A percentile compares a stretch with the other conserved stretches of the same genome.
These are phyloP conservation scores for Bocquillonia castaneifolia DNA, from an alignment of 441 rosid genomes.

Conservation along the genomic window DNA sequence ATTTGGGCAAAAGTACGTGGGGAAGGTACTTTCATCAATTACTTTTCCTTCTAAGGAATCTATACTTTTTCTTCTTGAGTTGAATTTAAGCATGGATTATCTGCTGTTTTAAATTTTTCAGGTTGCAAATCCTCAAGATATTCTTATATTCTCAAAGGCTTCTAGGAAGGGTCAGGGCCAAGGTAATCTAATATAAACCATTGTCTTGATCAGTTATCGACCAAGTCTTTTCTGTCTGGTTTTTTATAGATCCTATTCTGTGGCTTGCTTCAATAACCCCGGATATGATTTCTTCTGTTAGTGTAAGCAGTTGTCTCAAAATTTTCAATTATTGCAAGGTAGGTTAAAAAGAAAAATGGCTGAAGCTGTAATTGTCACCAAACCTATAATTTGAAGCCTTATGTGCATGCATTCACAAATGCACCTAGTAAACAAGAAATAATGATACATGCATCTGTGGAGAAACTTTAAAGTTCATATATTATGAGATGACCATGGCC, in stretches of 20 bases:
- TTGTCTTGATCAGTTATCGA: constrained; percentile 5
- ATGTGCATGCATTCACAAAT: neutral
- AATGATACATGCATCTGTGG: neutral
- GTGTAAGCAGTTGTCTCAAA: neutral
- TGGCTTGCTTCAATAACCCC: neutral
- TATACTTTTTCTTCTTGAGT: constrained; percentile 16
- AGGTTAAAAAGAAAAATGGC: neutral
- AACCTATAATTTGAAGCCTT: neutral
- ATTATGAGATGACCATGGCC: neutral
- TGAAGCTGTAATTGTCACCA: neutral
- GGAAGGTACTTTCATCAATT: constrained; percentile 59
- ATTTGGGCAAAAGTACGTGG: constrained; percentile 97
- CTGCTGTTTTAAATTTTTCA: constrained; percentile 24
- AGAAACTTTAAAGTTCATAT: neutral
- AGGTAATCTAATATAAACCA: constrained; percentile 40
- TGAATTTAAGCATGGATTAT: constrained; percentile 18
- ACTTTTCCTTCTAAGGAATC: constrained; percentile 10
- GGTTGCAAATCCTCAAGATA: constrained; percentile 99
- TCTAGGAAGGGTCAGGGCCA: constrained; percentile 56
- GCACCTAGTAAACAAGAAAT: neutral
- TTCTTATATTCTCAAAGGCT: constrained; percentile 90
- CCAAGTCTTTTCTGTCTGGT: constrained; percentile 12
- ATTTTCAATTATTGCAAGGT: neutral
- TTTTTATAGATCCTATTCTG: constrained; percentile 5
- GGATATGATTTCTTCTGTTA: neutral